Base-by-base conservation (phyloP, 352 stramenopile genomes). In the Pythium myriotylum region DNA sequence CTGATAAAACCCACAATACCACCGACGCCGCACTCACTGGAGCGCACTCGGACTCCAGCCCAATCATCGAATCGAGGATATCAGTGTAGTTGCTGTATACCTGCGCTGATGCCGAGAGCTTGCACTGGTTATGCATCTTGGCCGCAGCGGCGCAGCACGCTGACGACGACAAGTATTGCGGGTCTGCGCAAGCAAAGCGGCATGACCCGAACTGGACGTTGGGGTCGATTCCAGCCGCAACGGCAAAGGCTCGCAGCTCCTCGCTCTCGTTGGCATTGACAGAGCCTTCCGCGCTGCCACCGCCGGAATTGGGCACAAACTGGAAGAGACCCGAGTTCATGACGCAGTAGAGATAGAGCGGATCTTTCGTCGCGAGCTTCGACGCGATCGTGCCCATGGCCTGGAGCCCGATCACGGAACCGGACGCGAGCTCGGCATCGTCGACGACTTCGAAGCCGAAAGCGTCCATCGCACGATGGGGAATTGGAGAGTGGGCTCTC, bases 291-390 rank as follows among this genome's bases (percentile, higher is more conserved):
- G 35, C 39, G 48, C 33, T n/a, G 26, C 24, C 17, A 16, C 23
- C 26, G 20, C 26, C 29, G 8, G 32, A 49, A 40, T 55, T 32
- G 32, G 40, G 20, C 8, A 51, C 19, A 32, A 80, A 35, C 46
- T 74, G 59, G 54, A 89, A 86, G 48, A 89, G 71, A 33, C 80
- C 80, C 22, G 77, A 78, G 64, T 89, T 89, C 76, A 87, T 87
- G 56, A 87, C 55, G 64, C 80, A 89, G 32, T 76, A 49, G 32
- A 73, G 73, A 59, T 89, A 89, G 32, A 65, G 40, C 47, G 62
- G 59, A 55, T 89, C 80, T 19, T 68, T 55, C 13, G 53, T 26
- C 39, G 81, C 24, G 53, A 86, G 67, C n/a, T 65, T 76, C 29
- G 62, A 61, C 23, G 79, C 62, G 19, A 75, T 84, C 1, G 62